Percentiles rank a stretch among this genome's conserved stretches.
phyloP scores from a whole-genome alignment of 1,284 basidiomycete species.

The Rhodotorula mucilaginosa region DNA sequence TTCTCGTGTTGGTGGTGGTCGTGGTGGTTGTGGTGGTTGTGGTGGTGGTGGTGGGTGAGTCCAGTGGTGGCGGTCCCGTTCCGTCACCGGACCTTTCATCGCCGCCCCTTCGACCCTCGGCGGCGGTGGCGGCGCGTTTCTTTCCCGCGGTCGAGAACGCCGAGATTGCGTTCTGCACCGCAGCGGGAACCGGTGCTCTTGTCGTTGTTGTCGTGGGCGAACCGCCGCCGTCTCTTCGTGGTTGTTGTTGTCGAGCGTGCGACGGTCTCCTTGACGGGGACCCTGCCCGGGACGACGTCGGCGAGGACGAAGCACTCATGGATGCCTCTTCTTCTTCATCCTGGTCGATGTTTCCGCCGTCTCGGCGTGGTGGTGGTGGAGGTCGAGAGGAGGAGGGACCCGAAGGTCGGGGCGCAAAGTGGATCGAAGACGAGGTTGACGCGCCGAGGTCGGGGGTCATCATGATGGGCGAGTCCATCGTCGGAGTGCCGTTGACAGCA shows the following conservation, averaged over 20 bases:
- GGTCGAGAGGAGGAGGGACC: background rate
- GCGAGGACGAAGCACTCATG: background rate
- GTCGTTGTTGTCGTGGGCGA: constrained; percentile 2
- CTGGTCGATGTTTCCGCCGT: too few species aligned
- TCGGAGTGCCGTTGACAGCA: too few species aligned
- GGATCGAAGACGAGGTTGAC: constrained; percentile 12
- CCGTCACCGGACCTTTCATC: constrained; percentile 25
- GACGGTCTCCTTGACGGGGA: background rate
- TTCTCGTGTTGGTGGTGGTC: background rate
- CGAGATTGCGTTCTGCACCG: constrained; percentile 28
- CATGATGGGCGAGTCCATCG: too few species aligned
- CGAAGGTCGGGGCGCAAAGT: constrained; percentile 10
- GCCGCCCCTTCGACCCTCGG: constrained; percentile 33
- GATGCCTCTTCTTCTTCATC: background rate
- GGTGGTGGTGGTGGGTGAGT: too few species aligned
- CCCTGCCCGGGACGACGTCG: background rate
- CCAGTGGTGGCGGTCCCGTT: background rate
- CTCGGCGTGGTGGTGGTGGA: too few species aligned
- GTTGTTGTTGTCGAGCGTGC: background rate
- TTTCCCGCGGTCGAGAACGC: constrained; percentile 34
- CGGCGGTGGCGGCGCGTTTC: constrained; percentile 3
- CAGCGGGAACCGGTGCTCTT: constrained; percentile 12
- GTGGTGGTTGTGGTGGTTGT: background rate
- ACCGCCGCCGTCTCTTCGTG: background rate
- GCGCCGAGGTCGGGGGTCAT: constrained; percentile 14